Base-by-base conservation (phyloP, 2,329 filamentous ascomycete species). In the Aspergillus fructus region DNA sequence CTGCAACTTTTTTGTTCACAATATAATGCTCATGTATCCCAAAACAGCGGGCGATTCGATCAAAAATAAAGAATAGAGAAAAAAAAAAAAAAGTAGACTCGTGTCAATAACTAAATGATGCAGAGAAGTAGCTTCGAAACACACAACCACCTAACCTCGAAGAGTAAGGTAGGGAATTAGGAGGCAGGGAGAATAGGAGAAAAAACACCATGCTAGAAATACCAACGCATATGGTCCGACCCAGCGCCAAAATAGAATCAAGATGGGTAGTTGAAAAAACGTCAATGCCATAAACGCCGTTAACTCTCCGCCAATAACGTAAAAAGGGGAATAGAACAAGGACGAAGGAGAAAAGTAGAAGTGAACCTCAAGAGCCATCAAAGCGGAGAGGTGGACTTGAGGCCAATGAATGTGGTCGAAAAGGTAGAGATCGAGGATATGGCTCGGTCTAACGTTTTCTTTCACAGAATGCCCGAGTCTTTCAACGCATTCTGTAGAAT, bases 401-500 rank as follows among this genome's bases (percentile, higher is more conserved):
- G 43, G 33, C 17, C 17, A 53, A 52, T 12, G 17, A 46, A 27
- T 17, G 27, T 23, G 8, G 33, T 43, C 46, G 24, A 17, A 42
- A 24, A 41, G 49, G 13, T 8, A 15, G 21, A 19, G 21, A 4
- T 50, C 24, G 21, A 45, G 48, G 42, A 40, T 30, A n/a, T 27
- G 39, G 19, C 39, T 37, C 23, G 11, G 49, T 11, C 21, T 19
- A 42, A 21, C 23, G 23, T 19, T 7, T 8, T 40, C 61, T 15
- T 47, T 62, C 59, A 92, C 68, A 99, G 85, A 75, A 99, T 97
- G 66, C 94, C 94, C 21, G 94, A 97, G 76, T 99, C 94, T 79
- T 96, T 97, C 66, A 99, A 84, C 48, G 94, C 94, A 74, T 99
- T 99, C 76, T 97, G 96, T 66, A 99, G 80, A 70, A 99, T 99